Evolutionary conservation across 225 moss, liverwort and hornwort genomes (phyloP).

Genomic region (Sphagnum contortum): DNA sequence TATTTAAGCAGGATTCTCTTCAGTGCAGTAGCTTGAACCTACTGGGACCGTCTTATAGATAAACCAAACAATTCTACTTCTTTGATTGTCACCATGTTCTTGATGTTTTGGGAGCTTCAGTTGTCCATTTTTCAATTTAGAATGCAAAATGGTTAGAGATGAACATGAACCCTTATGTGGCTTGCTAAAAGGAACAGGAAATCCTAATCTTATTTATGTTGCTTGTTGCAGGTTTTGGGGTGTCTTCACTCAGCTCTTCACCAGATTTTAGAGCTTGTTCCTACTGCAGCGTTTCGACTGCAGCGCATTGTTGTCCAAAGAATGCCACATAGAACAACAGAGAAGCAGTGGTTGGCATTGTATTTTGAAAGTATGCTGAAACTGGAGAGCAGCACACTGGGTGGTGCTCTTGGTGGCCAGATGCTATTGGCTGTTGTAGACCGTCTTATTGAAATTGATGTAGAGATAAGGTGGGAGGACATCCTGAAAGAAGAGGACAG

Average conservation of each 20-base stretch:
- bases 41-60: too few relatives aligned
- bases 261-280: slow-evolving; percentile 62
- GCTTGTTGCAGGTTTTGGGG: slow-evolving; percentile 27
- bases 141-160: too few relatives aligned
- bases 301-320: slow-evolving; percentile 60
- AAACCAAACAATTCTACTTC: too few relatives aligned
- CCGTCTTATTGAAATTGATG: slow-evolving; percentile 87
- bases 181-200: too few relatives aligned
- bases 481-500: slow-evolving; percentile 77
- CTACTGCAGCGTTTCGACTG: slow-evolving; percentile 64
- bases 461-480: slow-evolving; percentile 99
- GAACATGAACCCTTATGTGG: too few relatives aligned
- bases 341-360: slow-evolving; percentile 83
- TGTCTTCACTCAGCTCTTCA: slow-evolving; percentile 69
- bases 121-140: too few relatives aligned
- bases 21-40: too few relatives aligned
- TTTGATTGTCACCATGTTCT: too few relatives aligned
- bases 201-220: background rate
- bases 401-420: slow-evolving; percentile 48
- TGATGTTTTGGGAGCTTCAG: too few relatives aligned
- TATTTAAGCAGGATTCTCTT: too few relatives aligned
- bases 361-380: slow-evolving; percentile 85
- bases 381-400: slow-evolving; percentile 51
- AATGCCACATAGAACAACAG: slow-evolving; percentile 74
- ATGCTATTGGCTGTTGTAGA: slow-evolving; percentile 86